Base-by-base conservation (phyloP, 2,329 filamentous ascomycete species). In the Arthroderma sp. region DNA sequence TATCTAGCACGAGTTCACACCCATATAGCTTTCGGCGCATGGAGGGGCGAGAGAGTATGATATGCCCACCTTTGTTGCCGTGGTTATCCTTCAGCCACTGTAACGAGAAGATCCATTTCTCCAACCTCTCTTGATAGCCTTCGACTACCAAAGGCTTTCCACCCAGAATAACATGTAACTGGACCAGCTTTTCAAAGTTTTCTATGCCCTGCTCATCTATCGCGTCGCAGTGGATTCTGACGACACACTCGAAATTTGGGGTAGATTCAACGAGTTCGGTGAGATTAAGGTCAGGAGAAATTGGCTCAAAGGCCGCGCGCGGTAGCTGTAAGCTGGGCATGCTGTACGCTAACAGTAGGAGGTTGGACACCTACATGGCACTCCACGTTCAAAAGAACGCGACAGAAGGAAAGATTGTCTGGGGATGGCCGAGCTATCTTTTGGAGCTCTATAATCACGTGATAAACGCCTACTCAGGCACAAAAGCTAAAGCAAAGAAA, bases 141-240 rank as follows among this genome's bases (percentile, higher is more conserved):
- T 94, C 86, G 44, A 98, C 83, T 7, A 96, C 84, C 5, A 98
- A 70, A 2, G 91, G 91, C 53, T 86, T 87, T 2, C 91, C 91
- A 28, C 81, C 81, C 40, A 81, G 72, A 42, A 95, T 80, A 10
- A 96, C 87, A 63, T 94, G 84, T 5, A 87, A 71, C 39, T 81
- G 68, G 0, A 96, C 80, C 6, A 96, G 73, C 61, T 85, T 85
- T 63, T 95, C 87, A 49, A 98, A 93, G 32, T 80, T 77, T 41
- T 84, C 77, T 22, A 84, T 71, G 1, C 85, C 84, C 47, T 93
- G 77, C 42, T 78, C 74, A 47, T 82, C 78, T 53, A 96, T 84
- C 61, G 85, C 83, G 30, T 84, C 74, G 50, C 78, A 82, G 4
- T 82, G 81, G 32, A 96, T 83, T 40, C 86, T 79, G 42, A 83